Conservation (phyloP, 164 flowering plant genomes). For the Vitis labrusca region DNA sequence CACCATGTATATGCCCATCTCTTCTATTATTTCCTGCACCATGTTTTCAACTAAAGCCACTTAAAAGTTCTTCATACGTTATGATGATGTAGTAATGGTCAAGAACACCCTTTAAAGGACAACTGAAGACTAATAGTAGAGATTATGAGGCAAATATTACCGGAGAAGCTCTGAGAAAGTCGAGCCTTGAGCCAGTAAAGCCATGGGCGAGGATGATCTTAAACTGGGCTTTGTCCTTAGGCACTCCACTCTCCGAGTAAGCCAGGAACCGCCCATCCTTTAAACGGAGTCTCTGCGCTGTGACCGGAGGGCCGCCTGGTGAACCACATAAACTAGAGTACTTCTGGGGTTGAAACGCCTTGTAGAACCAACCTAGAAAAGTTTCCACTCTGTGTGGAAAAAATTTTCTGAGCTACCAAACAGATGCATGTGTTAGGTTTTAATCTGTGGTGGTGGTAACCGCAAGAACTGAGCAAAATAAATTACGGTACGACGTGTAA, state of each 20-base stretch:
- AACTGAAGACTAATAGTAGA: no score
- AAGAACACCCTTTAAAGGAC: no score
- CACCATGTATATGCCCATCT: constrained; percentile 2
- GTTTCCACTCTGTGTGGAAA: no score
- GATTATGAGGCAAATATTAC: not conserved
- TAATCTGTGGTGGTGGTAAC: no score
- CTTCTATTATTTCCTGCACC: constrained; percentile 1
- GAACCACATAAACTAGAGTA: not conserved
- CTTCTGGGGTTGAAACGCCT: not conserved
- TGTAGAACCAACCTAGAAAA: not conserved
- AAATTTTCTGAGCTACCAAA: no score
- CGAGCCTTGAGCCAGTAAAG: constrained; percentile 6
- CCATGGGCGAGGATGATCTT: constrained; percentile 17
- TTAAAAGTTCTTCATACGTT: not conserved
- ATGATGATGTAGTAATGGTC: no score
- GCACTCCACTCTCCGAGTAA: constrained; percentile 5
- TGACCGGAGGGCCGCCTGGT: constrained; percentile 7
- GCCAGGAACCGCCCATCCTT: constrained; percentile 8
- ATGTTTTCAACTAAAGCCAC: no score
- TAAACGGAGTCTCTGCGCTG: constrained; percentile 1
- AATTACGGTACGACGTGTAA: no score
- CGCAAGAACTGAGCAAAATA: no score
- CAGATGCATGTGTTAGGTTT: no score
- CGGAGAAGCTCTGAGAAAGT: not conserved
- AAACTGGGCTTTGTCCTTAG: constrained; percentile 10